These are phyloP conservation scores for Xylariaceae sp. DNA, from an alignment of 2,329 filamentous ascomycete genomes.

Conservation along the genomic window DNA sequence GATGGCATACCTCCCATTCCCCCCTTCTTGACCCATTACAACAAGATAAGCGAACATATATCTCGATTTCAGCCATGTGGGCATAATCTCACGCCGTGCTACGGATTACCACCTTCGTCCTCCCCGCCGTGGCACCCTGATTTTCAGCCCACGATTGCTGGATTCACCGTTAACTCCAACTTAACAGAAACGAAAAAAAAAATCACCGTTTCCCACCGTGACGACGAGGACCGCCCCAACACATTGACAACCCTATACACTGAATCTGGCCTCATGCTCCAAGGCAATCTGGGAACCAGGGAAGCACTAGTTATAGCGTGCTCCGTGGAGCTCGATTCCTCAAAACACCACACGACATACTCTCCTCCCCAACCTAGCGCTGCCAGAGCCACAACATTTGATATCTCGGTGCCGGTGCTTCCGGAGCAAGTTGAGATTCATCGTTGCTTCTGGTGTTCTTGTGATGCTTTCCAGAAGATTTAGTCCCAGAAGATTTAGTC, in stretches of 20 bases:
- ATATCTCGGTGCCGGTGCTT: neutral
- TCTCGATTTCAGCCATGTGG: neutral
- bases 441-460: neutral
- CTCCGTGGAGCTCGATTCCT: neutral
- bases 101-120: neutral
- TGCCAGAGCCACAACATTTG: neutral
- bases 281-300: neutral
- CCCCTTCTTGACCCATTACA: neutral
- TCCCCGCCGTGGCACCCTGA: neutral
- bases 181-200: too few species aligned
- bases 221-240: neutral
- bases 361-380: neutral
- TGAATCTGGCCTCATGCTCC: neutral
- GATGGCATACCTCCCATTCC: neutral
- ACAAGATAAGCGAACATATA: neutral
- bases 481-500: too few species aligned
- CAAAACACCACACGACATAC: neutral
- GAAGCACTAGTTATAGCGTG: neutral
- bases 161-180: neutral
- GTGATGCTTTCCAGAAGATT: neutral
- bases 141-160: neutral
- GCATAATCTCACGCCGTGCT: neutral
- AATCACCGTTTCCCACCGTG: too few species aligned
- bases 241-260: neutral
- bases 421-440: neutral